Percentiles rank a stretch among this genome's conserved stretches.
Conservation (phyloP, 2,329 filamentous ascomycete genomes). For the Epichloe gansuensis region DNA sequence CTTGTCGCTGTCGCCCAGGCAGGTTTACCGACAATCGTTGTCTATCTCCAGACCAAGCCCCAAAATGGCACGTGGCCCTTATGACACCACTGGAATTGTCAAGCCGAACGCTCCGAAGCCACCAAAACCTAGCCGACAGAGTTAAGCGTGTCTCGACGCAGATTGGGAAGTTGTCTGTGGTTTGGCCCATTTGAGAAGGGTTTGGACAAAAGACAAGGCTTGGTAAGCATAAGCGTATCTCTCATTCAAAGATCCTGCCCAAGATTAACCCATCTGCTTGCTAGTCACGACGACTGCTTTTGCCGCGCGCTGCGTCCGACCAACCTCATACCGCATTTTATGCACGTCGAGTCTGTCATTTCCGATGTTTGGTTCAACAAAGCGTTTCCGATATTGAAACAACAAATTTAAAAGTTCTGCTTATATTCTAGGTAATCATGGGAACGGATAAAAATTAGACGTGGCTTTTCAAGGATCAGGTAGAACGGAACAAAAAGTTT, state of each 20-base stretch:
- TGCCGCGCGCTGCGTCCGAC: slow-evolving; percentile 8
- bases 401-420: too few relatives aligned
- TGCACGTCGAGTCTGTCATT: neutral
- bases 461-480: neutral
- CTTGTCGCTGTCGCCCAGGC: neutral
- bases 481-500: slow-evolving; percentile 1
- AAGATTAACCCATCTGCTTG: neutral
- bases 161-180: neutral
- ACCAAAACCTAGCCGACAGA: slow-evolving; percentile 16
- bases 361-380: neutral
- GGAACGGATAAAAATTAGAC: slow-evolving; percentile 3
- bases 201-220: neutral
- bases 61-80: slow-evolving; percentile 24
- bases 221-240: neutral
- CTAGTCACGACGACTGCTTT: neutral
- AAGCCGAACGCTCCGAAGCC: slow-evolving; percentile 25
- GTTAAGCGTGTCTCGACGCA: neutral
- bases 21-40: neutral
- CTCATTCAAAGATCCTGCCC: neutral
- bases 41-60: neutral
- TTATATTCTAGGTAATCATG: neutral
- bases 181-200: neutral
- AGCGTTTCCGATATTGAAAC: neutral
- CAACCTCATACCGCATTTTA: neutral
- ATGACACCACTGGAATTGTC: slow-evolving; percentile 25